Evolutionary conservation across 2,329 filamentous ascomycete genomes (phyloP).

Genomic region (Ilyonectria destructans): DNA sequence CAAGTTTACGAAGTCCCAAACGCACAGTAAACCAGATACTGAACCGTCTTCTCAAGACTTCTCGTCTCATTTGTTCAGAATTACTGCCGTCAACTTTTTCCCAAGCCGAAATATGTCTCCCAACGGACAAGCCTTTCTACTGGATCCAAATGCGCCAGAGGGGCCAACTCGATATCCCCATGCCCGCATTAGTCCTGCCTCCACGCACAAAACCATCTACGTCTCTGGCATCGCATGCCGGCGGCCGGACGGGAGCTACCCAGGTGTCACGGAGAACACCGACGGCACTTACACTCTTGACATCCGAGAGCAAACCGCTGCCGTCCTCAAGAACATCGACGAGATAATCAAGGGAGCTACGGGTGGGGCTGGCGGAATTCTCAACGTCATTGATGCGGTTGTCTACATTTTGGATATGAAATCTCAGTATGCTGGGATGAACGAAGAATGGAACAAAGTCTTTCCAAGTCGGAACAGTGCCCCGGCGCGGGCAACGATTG

Average conservation of each 20-base stretch:
- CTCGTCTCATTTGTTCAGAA: not conserved
- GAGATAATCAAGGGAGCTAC: slow-evolving; percentile 57
- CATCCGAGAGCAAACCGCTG: slow-evolving; percentile 57
- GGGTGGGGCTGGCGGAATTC: slow-evolving; percentile 54
- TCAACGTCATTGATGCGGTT: slow-evolving; percentile 58
- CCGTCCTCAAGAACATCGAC: slow-evolving; percentile 57
- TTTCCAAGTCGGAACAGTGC: slow-evolving; percentile 56
- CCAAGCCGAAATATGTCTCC: slow-evolving; percentile 26
- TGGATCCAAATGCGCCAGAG: slow-evolving; percentile 24
- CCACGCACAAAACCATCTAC: slow-evolving; percentile 57
- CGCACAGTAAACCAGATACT: too few species aligned
- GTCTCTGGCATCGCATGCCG: slow-evolving; percentile 58
- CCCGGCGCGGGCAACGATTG: slow-evolving; percentile 55
- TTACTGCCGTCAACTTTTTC: too few species aligned
- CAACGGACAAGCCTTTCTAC: slow-evolving; percentile 32
- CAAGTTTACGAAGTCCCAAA: too few species aligned
- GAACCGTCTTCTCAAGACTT: too few species aligned
- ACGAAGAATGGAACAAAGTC: slow-evolving; percentile 64
- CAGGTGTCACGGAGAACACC: slow-evolving; percentile 55
- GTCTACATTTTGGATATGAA: slow-evolving; percentile 62
- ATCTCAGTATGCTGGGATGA: slow-evolving; percentile 60
- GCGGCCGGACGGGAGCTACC: slow-evolving; percentile 53
- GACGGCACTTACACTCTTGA: slow-evolving; percentile 56
- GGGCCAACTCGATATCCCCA: slow-evolving; percentile 53
- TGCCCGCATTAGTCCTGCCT: slow-evolving; percentile 53